phyloP scores from a whole-genome alignment of 179 eudicot species.

The Beta corolliflora region DNA sequence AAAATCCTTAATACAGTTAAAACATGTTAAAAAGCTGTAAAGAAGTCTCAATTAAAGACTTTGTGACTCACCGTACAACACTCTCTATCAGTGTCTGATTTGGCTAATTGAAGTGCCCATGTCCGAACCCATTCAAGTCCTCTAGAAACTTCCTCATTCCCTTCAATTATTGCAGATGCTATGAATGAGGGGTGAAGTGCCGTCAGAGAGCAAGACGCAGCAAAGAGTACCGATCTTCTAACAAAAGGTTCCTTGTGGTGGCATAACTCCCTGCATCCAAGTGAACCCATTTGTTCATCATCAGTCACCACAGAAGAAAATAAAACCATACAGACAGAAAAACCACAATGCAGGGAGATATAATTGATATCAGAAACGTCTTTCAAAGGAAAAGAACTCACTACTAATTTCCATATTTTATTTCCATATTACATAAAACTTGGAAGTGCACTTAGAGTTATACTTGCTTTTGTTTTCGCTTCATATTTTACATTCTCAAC shows the following conservation, averaged over 20 bases:
- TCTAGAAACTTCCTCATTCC: conserved; percentile 65
- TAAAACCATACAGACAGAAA: background rate
- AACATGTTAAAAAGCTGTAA: background rate
- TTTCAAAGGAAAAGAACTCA: background rate
- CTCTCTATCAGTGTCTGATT: conserved; percentile 83
- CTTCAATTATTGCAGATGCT: conserved; percentile 75
- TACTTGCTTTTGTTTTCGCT: background rate
- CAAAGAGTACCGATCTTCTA: conserved; percentile 83
- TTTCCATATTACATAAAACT: background rate
- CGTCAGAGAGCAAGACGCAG: conserved; percentile 74
- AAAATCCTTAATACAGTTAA: background rate
- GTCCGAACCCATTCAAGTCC: conserved; percentile 94
- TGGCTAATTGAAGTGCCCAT: conserved; percentile 81
- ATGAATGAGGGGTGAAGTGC: conserved; percentile 92
- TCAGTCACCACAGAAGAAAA: background rate
- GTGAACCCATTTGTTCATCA: conserved; percentile 17
- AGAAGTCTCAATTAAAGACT: too few species aligned
- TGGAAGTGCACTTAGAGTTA: background rate
- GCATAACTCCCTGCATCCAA: conserved; percentile 63
- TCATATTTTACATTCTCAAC: background rate
- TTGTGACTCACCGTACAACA: conserved; percentile 63
- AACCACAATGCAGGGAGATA: background rate
- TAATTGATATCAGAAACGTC: background rate
- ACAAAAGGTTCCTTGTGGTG: conserved; percentile 87
- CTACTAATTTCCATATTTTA: background rate